phyloP scores from a whole-genome alignment of 495 filamentous ascomycete species.

The Aspergillus leporis region DNA sequence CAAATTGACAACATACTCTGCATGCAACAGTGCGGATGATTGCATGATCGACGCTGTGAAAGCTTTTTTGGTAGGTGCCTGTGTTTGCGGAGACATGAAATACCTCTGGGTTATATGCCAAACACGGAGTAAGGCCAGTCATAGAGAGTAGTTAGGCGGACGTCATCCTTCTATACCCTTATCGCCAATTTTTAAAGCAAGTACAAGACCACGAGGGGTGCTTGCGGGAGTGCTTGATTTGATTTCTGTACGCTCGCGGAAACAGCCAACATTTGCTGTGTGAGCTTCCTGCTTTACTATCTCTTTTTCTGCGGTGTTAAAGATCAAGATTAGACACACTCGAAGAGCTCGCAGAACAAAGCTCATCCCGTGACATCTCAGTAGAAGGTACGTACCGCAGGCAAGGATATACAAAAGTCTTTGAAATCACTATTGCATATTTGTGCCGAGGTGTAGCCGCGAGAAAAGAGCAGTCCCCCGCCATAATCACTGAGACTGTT shows the following conservation, averaged over 20 bases:
- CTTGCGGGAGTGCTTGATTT: conserved; percentile 34
- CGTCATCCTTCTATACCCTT: conserved; percentile 18
- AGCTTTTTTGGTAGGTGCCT: conserved; percentile 30
- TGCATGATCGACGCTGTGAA: conserved; percentile 21
- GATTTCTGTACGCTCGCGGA: conserved; percentile 27
- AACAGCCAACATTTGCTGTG: conserved; percentile 28
- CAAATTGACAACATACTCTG: conserved; percentile 37
- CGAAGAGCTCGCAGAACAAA: too few relatives aligned
- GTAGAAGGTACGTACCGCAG: conserved; percentile 33
- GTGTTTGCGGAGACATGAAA: conserved; percentile 25
- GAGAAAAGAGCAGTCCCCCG: conserved; percentile 29
- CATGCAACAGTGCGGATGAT: conserved; percentile 31
- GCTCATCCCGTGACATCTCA: too few relatives aligned
- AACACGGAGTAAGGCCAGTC: conserved; percentile 34
- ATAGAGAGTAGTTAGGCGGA: conserved; percentile 34
- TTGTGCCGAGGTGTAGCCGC: conserved; percentile 34
- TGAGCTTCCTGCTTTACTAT: conserved; percentile 24
- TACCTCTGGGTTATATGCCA: conserved; percentile 24
- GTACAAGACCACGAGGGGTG: neutral
- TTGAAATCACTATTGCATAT: conserved; percentile 40
- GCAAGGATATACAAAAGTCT: conserved; percentile 39
- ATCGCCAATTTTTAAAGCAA: neutral
- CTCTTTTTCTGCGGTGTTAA: conserved; percentile 24
- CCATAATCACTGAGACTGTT: conserved; percentile 30
- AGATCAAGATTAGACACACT: too few relatives aligned